Evolutionary conservation across 306 rosid species (phyloP).

Genomic region (Malus orientalis): DNA sequence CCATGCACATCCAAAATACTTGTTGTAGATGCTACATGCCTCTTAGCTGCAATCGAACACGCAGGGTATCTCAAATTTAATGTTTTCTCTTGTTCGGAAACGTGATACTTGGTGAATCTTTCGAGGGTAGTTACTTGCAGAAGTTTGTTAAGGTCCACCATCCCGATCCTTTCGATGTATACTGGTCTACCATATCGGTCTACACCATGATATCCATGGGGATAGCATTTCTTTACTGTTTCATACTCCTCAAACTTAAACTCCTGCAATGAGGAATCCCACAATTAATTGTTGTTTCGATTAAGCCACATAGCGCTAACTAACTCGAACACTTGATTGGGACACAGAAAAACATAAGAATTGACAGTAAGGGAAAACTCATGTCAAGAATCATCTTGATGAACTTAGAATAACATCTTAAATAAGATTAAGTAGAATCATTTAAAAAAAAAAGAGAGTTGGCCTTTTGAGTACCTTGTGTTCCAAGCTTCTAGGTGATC

Average conservation of each 20-base stretch:
- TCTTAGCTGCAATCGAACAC: slow-evolving; percentile 73
- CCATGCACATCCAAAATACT: slow-evolving; percentile 81
- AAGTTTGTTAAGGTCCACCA: slow-evolving; percentile 60
- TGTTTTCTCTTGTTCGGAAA: slow-evolving; percentile 86
- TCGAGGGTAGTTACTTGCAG: slow-evolving; percentile 61
- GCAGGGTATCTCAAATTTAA: slow-evolving; percentile 60
- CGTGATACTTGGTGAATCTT: slow-evolving; percentile 62
- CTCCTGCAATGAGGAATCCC: slow-evolving; percentile 39
- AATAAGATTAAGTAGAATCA: no score
- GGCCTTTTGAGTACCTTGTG: neutral
- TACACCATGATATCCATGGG: slow-evolving; percentile 85
- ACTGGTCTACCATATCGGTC: slow-evolving; percentile 76
- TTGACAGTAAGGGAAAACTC: no score
- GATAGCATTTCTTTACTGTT: slow-evolving; percentile 77
- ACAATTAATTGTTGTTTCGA: no score
- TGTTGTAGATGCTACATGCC: slow-evolving; percentile 82
- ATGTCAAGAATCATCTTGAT: no score
- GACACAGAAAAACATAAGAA: no score
- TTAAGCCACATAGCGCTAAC: no score
- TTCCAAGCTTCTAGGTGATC: neutral
- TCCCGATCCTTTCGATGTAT: slow-evolving; percentile 73
- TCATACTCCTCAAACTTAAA: slow-evolving; percentile 57
- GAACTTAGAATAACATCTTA: no score
- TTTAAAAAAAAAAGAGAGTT: no score
- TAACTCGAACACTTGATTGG: no score